phyloP scores from a whole-genome alignment of 768 basidiomycete species.

The Fibroporia radiculosa region DNA sequence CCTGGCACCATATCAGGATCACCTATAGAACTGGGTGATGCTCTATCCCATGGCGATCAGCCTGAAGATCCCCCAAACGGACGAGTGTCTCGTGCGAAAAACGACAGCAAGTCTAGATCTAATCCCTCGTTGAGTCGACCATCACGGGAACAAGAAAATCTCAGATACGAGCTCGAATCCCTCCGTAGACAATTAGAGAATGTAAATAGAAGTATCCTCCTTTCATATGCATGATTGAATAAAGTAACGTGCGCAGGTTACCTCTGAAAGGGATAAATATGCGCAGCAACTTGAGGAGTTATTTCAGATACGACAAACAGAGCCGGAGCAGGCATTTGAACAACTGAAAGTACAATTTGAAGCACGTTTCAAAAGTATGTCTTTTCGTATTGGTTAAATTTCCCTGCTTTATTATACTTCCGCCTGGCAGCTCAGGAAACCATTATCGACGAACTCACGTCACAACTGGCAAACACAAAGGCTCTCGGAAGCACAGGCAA shows the following conservation, averaged over 20 bases:
- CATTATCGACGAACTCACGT: constrained; percentile 46
- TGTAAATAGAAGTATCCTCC: constrained; percentile 9
- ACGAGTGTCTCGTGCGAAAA: neutral
- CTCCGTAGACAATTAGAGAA: constrained; percentile 19
- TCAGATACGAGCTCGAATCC: constrained; percentile 12
- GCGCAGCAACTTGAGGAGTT: constrained; percentile 52
- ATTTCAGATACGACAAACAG: constrained; percentile 50
- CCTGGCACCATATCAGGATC: constrained; percentile 1
- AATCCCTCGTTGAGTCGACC: neutral
- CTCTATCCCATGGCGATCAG: constrained; percentile 6
- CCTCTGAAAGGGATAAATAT: constrained; percentile 25
- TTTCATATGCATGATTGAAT: neutral
- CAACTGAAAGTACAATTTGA: constrained; percentile 45
- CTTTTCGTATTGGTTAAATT: neutral
- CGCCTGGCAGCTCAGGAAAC: constrained; percentile 45
- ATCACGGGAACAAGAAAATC: constrained; percentile 2
- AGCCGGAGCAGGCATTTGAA: constrained; percentile 50
- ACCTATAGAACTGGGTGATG: constrained; percentile 14
- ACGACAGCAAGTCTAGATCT: constrained; percentile 8
- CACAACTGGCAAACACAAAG: constrained; percentile 42
- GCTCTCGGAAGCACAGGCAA: constrained; percentile 44
- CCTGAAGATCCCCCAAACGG: constrained; percentile 8
- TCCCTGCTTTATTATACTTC: constrained; percentile 2
- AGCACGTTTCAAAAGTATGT: constrained; percentile 43
- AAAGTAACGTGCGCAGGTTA: constrained; percentile 8